Evolutionary conservation across 331 rosid species (phyloP).

Genomic region (Malus hybrid): DNA sequence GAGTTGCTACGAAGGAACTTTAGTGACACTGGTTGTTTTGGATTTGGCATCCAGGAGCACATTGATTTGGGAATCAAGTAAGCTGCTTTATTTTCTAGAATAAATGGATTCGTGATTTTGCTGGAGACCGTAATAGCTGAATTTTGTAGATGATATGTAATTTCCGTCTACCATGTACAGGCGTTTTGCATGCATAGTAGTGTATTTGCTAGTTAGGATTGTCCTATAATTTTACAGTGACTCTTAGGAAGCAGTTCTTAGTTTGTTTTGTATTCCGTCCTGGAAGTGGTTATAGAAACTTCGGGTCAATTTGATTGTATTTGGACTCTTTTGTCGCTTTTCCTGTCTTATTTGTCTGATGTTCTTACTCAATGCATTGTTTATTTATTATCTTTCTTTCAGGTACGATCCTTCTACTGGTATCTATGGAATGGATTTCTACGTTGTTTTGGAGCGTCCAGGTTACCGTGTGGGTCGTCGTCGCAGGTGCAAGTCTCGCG

Average conservation of each 20-base stretch:
- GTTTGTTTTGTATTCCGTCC: not conserved
- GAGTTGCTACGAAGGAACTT: conserved; percentile 51
- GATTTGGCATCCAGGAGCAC: conserved; percentile 61
- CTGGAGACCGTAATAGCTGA: not conserved
- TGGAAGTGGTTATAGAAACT: not conserved
- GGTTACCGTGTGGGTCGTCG: conserved; percentile 56
- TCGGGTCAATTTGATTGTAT: not conserved
- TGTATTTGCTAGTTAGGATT: not conserved
- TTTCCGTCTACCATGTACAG: not conserved
- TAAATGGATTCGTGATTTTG: not conserved
- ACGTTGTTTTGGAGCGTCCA: conserved; percentile 40
- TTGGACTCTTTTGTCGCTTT: not conserved
- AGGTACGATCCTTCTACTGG: conserved; percentile 56
- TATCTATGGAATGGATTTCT: conserved; percentile 57
- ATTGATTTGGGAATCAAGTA: conserved; percentile 56
- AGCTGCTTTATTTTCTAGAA: not conserved
- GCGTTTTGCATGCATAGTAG: not conserved
- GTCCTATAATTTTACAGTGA: not conserved
- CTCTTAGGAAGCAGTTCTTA: not conserved
- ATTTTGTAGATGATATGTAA: too few species aligned
- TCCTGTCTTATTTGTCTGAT: not conserved
- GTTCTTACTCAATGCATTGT: not conserved
- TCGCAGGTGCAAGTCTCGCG: conserved; percentile 47
- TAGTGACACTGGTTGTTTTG: conserved; percentile 54
- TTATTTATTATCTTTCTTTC: not conserved